phyloP scores from a whole-genome alignment of 768 basidiomycete species.

The Auriscalpium orientale region DNA sequence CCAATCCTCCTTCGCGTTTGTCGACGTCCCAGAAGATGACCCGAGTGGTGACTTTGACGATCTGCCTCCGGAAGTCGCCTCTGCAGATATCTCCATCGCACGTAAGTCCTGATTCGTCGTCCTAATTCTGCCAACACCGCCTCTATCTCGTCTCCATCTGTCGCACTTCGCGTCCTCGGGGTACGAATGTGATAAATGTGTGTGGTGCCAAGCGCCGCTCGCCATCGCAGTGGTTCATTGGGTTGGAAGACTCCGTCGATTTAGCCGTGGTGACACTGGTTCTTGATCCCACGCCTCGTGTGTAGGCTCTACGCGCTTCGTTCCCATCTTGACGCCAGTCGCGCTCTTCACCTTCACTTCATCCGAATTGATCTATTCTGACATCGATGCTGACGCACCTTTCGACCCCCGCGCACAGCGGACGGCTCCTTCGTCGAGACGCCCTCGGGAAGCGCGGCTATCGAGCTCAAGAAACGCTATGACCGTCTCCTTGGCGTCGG shows the following conservation, averaged over 20 bases:
- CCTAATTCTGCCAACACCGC: not conserved
- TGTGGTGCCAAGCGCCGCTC: not conserved
- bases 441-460: conserved; percentile 65
- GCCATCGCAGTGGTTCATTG: no score
- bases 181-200: not conserved
- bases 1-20: conserved; percentile 15
- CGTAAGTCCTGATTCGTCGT: conserved; percentile 22
- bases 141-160: conserved; percentile 5
- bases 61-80: conserved; percentile 23
- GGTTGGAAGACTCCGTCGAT: no score
- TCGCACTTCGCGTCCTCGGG: not conserved
- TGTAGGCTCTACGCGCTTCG: no score
- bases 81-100: conserved; percentile 26
- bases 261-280: no score
- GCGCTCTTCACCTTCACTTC: no score
- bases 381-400: no score
- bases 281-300: no score
- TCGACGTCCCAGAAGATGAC: conserved; percentile 8
- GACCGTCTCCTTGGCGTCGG: conserved; percentile 65
- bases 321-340: no score
- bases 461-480: conserved; percentile 68
- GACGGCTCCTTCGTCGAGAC: conserved; percentile 79
- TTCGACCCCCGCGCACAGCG: conserved; percentile 29
- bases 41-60: conserved; percentile 11
- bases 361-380: no score